Evolutionary conservation across 768 basidiomycete genomes (phyloP), one percentile per base, ranked within the genome.

Genomic region (Austroboletus festivus): DNA sequence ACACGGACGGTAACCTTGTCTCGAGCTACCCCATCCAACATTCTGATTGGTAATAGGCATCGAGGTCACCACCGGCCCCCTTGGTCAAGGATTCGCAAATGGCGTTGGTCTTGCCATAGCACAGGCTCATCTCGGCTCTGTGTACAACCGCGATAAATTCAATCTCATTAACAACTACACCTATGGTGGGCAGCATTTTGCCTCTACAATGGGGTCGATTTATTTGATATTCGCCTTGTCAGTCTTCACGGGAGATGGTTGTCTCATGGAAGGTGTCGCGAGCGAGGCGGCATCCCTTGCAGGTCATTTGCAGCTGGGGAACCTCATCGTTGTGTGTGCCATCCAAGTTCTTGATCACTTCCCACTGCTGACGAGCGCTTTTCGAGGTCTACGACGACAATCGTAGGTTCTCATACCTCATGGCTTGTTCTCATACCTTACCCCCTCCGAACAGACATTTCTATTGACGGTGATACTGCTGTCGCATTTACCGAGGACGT

Each of bases 201-300:
- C n/a, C n/a, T n/a, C n/a, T n/a, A n/a, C n/a, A n/a, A n/a, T n/a
- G n/a, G n/a, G 38, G 28, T 19, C 42, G n/a, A 24, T 10, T 42
- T 28, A 44, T 47, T n/a, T 45, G 42, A 50, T 43, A 19, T 41
- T 50, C 8, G 46, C 42, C 44, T 18, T 52, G 21, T 43, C 11
- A 90, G 90, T 87, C 44, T 95, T 96, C 75, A 78, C 81, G 51
- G 94, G 94, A 60, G 94, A 97, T 70, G 94, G 94, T 39, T 97
- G 94, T 72, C 77, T 97, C 46, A 93, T 94, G 88, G 94, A 97
- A 71, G 94, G 94, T 76, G 85, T 97, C 56, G 80, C 93, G n/a
- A 79, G 80, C 54, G 94, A 97, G 68, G 92, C 94, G 34, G 86
- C 88, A 51, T 91, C 88, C 60, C 79, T 96, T 54, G 93, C 92